A percentile compares a stretch with the other conserved stretches of the same genome.
Evolutionary conservation across 225 moss, liverwort and hornwort genomes (phyloP).

Genomic region (Marchantia paleacea): DNA sequence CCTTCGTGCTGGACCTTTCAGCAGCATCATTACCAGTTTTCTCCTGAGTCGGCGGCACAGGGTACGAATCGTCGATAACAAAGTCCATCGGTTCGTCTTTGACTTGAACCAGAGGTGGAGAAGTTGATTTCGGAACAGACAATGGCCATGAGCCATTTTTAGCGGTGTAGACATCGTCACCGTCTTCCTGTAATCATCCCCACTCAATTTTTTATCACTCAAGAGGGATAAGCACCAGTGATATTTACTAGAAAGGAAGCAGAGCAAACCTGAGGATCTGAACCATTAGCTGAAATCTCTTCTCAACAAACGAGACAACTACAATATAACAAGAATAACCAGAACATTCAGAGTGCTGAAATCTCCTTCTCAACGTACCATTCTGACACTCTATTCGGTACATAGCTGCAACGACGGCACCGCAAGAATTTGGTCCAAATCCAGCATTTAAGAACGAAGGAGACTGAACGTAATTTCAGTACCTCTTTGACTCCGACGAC

Average conservation of each 20-base stretch:
- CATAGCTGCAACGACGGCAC: background rate
- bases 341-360: background rate
- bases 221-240: too few species aligned
- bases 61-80: background rate
- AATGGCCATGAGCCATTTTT: background rate
- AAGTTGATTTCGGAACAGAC: background rate
- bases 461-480: background rate
- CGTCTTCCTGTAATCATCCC: background rate
- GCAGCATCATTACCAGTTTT: background rate
- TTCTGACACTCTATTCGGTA: background rate
- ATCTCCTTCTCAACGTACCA: background rate
- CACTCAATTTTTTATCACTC: background rate
- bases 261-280: background rate
- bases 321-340: background rate
- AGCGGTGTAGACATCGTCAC: background rate
- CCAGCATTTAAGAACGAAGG: too few species aligned
- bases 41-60: background rate
- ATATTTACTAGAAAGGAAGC: background rate
- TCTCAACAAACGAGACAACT: background rate
- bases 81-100: slow-evolving; percentile 15
- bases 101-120: background rate
- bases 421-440: background rate
- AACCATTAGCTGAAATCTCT: background rate
- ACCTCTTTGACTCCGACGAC: slow-evolving; percentile 23
- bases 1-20: background rate